Base-by-base conservation (phyloP, 2,329 filamentous ascomycete genomes). In the Alternaria burnsii region DNA sequence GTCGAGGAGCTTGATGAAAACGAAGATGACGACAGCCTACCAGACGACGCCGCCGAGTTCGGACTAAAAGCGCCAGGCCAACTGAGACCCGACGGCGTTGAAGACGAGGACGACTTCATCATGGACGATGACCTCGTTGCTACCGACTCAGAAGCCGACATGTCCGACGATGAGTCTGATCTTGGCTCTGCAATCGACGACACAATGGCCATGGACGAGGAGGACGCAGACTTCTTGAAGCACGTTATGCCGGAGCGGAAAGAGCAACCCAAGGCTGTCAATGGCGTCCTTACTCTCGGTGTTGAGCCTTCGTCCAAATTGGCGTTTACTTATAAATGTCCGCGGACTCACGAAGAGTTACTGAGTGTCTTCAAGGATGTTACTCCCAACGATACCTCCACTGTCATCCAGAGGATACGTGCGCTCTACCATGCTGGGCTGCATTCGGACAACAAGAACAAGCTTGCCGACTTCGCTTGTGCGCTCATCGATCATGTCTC, bases 21-120 rank as follows among this genome's bases (percentile, higher is more conserved):
- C 1, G 79, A 79, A 9, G 72, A 74, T 7, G 58, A 67, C 22
- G 70, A 70, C 0, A 69, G 67, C n/a, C 41, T 70, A 11, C 68
- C 68, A 26, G 85, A 89, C 60, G 87, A 90, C 72, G 87, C 87
- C 14, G 85, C 82, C 50, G 82, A 84, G 51, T 90, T 89, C 71
- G 88, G 88, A 1, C 79, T 90, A n/a, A 85, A 85, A 4, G 85
- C 90, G 73, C 55, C 65, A 38, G 44, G 70, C 84, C 90, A 72
- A 28, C 71, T 71, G 26, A 72, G 76, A 73, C 67, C 75, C 65
- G 62, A 72, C 55, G 68, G 78, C 67, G 59, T 97, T 34, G 93
- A 97, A 66, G 94, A 97, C 69, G 94, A 98, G 75, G 94, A 98
- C 70, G 93, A 97, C 70, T 98, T 98, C 71, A 76, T 94, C 26